Evolutionary conservation across 23 red algal species (phyloP).

Genomic region (Chondrus crispus): DNA sequence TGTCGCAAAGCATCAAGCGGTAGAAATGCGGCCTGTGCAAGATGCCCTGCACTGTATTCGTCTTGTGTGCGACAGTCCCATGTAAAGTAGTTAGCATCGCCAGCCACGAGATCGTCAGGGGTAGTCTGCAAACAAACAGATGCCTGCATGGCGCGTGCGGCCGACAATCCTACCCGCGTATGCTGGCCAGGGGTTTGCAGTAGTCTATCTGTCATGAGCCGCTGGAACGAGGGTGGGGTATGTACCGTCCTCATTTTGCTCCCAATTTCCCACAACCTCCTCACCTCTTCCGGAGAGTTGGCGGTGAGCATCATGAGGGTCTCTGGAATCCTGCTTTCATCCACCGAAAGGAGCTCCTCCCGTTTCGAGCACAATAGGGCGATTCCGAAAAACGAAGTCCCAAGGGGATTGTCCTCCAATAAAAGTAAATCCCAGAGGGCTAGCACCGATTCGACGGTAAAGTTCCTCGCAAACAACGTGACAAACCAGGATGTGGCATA

Average conservation of each 20-base stretch:
- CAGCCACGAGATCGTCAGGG: constrained; percentile 54
- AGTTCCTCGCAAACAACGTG: constrained; percentile 96
- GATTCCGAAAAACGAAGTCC: constrained; percentile 84
- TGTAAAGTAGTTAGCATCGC: constrained; percentile 66
- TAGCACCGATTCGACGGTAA: constrained; percentile 80
- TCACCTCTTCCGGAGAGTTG: constrained; percentile 57
- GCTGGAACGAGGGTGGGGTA: constrained; percentile 70
- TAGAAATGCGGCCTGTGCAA: constrained; percentile 78
- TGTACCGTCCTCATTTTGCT: constrained; percentile 48
- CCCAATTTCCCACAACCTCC: constrained; percentile 68
- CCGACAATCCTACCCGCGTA: constrained; percentile 13
- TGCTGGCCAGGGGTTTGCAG: not conserved
- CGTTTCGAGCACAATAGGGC: constrained; percentile 74
- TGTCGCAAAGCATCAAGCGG: constrained; percentile 78
- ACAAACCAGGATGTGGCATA: constrained; percentile 94
- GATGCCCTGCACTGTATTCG: constrained; percentile 71
- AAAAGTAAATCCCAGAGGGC: constrained; percentile 91
- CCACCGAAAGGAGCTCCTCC: constrained; percentile 47
- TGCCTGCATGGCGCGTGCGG: constrained; percentile 70
- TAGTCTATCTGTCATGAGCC: constrained; percentile 66
- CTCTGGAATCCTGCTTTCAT: constrained; percentile 85
- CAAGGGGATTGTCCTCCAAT: constrained; percentile 83
- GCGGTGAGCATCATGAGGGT: constrained; percentile 78
- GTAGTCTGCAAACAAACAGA: constrained; percentile 67
- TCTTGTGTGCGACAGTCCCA: constrained; percentile 91